phyloP scores from a whole-genome alignment of 306 rosid species.

The Dryas alaskensis region DNA sequence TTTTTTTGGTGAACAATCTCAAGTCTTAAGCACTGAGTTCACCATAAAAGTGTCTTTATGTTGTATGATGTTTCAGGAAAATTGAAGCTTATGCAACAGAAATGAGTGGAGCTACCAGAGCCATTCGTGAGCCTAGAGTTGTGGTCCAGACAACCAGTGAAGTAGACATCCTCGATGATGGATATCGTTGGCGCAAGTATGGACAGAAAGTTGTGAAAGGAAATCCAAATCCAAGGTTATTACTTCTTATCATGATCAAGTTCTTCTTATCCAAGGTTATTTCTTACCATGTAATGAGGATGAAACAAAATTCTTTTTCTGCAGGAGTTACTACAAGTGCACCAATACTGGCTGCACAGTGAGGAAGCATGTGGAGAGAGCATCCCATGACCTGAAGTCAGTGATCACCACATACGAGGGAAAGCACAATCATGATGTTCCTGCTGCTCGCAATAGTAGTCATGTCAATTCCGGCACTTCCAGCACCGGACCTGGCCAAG shows the following conservation, averaged over 20 bases:
- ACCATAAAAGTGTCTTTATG: constrained; percentile 14
- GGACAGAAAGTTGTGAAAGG: constrained; percentile 99
- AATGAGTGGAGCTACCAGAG: constrained; percentile 96
- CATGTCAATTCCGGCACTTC: constrained; percentile 65
- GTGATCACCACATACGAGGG: constrained; percentile 96
- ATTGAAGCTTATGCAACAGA: constrained; percentile 80
- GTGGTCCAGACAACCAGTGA: constrained; percentile 98
- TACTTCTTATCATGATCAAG: neutral
- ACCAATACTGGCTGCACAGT: constrained; percentile 89
- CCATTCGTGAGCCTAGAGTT: constrained; percentile 95
- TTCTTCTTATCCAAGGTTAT: constrained; percentile 6
- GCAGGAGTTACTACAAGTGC: constrained; percentile 98
- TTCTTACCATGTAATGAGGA: neutral
- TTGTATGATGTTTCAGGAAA: constrained; percentile 55
- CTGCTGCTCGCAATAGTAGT: constrained; percentile 81
- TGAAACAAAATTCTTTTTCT: constrained; percentile 6
- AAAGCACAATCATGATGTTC: constrained; percentile 93
- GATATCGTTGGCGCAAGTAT: constrained; percentile 95
- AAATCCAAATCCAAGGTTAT: constrained; percentile 95
- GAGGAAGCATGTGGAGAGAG: constrained; percentile 97
- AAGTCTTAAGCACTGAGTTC: constrained; percentile 24
- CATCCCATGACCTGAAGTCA: constrained; percentile 85
- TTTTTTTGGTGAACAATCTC: constrained; percentile 20
- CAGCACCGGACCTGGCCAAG: constrained; percentile 36
- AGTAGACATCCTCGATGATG: constrained; percentile 95